Conservation (phyloP, 371 early-diverging fungal genomes). For the Apophysomyces sp. region DNA sequence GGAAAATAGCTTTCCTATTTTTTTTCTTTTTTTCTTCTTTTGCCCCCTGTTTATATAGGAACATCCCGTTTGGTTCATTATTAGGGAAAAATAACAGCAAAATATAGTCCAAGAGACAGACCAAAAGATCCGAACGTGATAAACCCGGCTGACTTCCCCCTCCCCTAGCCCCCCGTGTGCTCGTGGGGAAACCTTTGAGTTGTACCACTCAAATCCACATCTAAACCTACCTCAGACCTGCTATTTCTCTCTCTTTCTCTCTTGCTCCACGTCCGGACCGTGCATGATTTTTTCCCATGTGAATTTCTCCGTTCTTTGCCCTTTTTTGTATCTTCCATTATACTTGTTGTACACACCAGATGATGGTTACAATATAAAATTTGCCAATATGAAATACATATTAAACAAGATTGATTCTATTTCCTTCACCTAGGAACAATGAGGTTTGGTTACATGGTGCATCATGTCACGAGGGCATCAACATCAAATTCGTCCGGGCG, state of each 20-base stretch:
- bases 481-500: no score
- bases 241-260: neutral
- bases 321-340: neutral
- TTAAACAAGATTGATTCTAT: neutral
- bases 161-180: neutral
- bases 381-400: neutral
- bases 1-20: neutral
- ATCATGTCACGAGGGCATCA: neutral
- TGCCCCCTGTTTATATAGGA: neutral
- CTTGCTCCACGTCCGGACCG: neutral
- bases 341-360: neutral
- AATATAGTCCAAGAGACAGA: neutral
- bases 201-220: neutral
- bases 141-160: neutral
- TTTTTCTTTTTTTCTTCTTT: no score
- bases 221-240: neutral
- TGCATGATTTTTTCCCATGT: neutral
- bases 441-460: neutral
- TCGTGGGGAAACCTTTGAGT: neutral
- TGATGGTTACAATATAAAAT: no score
- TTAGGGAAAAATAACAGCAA: neutral
- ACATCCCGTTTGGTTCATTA: neutral
- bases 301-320: neutral
- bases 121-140: neutral
- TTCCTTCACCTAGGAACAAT: neutral